Percentiles rank a stretch among this genome's conserved stretches.
Evolutionary conservation across 2,329 filamentous ascomycete genomes (phyloP).

Genomic region (Arthrinium phaeospermum): DNA sequence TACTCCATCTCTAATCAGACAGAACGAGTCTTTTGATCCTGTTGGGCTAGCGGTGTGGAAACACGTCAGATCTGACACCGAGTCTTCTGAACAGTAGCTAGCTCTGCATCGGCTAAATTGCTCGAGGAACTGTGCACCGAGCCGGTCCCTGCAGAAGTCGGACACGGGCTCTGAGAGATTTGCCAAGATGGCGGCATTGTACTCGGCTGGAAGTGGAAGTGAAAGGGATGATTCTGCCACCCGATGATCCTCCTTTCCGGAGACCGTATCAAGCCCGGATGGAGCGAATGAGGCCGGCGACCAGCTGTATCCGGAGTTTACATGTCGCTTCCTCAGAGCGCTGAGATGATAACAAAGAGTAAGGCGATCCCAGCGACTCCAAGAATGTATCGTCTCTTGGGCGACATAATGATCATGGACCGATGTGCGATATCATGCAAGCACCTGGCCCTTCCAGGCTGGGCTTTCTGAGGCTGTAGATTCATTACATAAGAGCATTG

Average conservation of each 20-base stretch:
- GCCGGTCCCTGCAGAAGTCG: neutral
- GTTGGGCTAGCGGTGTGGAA: neutral
- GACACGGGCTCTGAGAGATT: neutral
- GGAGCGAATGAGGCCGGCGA: neutral
- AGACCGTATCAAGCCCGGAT: neutral
- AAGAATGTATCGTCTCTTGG: slow-evolving; percentile 5
- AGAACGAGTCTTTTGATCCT: neutral
- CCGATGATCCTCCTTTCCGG: neutral
- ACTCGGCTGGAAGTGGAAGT: neutral
- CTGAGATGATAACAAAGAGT: neutral
- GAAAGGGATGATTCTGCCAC: neutral
- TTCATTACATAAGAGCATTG: too few relatives aligned
- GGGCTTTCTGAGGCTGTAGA: neutral
- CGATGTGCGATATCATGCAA: neutral
- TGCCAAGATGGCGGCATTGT: neutral
- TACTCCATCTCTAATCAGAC: neutral
- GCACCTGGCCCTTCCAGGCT: too few relatives aligned
- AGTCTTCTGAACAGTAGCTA: neutral
- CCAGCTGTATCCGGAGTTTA: neutral
- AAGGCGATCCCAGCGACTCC: neutral
- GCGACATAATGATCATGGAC: neutral
- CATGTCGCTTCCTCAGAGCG: neutral
- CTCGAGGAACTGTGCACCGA: neutral
- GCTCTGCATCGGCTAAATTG: neutral
- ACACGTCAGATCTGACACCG: slow-evolving; percentile 9